Conservation (phyloP, 129 eudicot genomes). For the Flaveria brownii region DNA sequence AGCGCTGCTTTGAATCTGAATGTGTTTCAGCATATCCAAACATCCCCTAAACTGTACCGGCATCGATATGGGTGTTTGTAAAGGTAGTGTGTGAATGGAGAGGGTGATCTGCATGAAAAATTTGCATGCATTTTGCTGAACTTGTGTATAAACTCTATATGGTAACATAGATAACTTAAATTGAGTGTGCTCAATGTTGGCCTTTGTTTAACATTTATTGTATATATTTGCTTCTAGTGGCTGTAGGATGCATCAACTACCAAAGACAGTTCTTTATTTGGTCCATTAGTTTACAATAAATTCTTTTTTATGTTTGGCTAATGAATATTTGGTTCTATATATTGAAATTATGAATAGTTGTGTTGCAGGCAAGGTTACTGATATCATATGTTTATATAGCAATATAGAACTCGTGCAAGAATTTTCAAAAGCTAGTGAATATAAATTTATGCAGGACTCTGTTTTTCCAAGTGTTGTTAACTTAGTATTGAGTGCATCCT, state of each 20-base stretch:
- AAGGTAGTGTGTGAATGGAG: neutral
- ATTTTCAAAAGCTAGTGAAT: neutral
- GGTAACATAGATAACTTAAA: neutral
- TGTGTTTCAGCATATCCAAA: neutral
- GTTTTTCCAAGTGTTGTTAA: neutral
- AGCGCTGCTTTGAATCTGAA: neutral
- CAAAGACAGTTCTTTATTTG: constrained; percentile 4
- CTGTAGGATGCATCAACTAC: neutral
- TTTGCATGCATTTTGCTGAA: neutral
- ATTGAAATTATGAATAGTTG: neutral
- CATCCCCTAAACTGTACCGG: neutral
- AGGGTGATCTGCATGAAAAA: neutral
- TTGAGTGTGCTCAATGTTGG: neutral
- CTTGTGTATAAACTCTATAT: neutral
- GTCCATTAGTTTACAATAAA: neutral
- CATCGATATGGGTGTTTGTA: neutral
- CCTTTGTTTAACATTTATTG: neutral
- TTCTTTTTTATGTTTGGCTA: neutral
- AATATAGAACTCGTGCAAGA: neutral
- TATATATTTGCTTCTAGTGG: neutral
- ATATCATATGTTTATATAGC: neutral
- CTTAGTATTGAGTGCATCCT: neutral
- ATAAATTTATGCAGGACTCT: neutral
- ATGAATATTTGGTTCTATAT: neutral
- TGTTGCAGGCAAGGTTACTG: neutral